Percentiles rank a stretch among this genome's conserved stretches.
These are phyloP conservation scores for Fusarium coffeatum DNA, from an alignment of 2,329 filamentous ascomycete species.

Conservation along the genomic window DNA sequence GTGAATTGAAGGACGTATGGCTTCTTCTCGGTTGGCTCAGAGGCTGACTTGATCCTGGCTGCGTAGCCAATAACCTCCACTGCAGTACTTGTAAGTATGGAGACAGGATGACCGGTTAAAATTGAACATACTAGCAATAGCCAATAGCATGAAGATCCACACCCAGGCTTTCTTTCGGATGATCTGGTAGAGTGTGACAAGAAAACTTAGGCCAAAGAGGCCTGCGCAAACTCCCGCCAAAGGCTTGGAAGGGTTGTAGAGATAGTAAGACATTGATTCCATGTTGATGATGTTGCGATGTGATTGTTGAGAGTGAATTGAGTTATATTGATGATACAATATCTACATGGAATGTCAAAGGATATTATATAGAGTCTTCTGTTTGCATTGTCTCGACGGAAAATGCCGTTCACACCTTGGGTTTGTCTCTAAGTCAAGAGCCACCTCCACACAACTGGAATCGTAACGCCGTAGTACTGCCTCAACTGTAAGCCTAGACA, in stretches of 20 bases:
- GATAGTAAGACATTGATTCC: conserved; percentile 30
- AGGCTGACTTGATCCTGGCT: conserved; percentile 29
- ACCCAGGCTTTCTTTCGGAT: conserved; percentile 38
- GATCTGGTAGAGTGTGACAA: conserved; percentile 28
- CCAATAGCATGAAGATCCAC: conserved; percentile 36
- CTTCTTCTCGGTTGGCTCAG: conserved; percentile 23
- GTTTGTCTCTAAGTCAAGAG: background rate
- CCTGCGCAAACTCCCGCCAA: conserved; percentile 37
- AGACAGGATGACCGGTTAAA: accelerated
- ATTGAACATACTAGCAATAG: conserved; percentile 24
- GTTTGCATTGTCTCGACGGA: background rate
- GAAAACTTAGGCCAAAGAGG: conserved; percentile 33
- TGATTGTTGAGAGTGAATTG: background rate
- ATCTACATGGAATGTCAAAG: background rate
- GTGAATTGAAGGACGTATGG: conserved; percentile 41
- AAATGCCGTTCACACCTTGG: background rate
- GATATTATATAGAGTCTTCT: conserved; percentile 2
- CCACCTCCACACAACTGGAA: conserved; percentile 13
- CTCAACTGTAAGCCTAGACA: background rate
- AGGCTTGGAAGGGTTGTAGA: conserved; percentile 31
- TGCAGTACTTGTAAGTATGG: background rate
- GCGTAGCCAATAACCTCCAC: conserved; percentile 38
- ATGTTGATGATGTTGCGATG: background rate
- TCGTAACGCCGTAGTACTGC: conserved; percentile 6
- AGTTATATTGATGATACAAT: background rate